phyloP scores from a whole-genome alignment of 2,329 filamentous ascomycete species.

The Neonectria ditissima region DNA sequence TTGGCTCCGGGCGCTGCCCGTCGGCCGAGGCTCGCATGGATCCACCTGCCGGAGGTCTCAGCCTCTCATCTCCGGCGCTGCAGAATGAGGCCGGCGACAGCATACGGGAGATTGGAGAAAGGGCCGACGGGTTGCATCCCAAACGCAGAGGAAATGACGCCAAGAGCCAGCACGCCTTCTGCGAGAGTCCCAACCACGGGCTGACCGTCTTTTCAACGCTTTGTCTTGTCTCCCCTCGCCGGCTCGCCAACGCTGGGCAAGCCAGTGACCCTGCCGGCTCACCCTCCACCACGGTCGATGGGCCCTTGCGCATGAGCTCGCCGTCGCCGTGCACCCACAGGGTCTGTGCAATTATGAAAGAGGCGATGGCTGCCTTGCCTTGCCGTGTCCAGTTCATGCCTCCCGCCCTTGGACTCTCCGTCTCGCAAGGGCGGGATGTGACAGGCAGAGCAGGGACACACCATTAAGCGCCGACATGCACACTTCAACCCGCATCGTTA shows the following conservation, averaged over 20 bases:
- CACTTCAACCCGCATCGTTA: conserved; percentile 38
- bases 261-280: conserved; percentile 10
- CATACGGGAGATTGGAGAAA: background rate
- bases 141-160: background rate
- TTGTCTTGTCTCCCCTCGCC: background rate
- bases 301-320: conserved; percentile 34
- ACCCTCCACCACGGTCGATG: conserved; percentile 32
- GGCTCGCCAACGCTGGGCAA: background rate
- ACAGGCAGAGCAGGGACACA: conserved; percentile 29
- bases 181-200: background rate
- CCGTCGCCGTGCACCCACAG: conserved; percentile 27
- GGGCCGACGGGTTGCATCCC: background rate
- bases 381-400: conserved; percentile 15
- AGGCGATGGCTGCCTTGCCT: conserved; percentile 25
- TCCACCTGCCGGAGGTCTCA: conserved; percentile 14
- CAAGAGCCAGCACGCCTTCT: background rate
- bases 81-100: background rate
- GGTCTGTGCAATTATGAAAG: conserved; percentile 24
- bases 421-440: conserved; percentile 20
- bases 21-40: conserved; percentile 7
- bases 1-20: conserved; percentile 13
- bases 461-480: conserved; percentile 46
- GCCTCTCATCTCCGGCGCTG: conserved; percentile 9
- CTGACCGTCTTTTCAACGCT: conserved; percentile 34
- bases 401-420: conserved; percentile 9